Evolutionary conservation across 192 early-diverging fungal genomes (phyloP), one percentile per base, ranked within the genome.

Genomic region (Coemansia sp.): DNA sequence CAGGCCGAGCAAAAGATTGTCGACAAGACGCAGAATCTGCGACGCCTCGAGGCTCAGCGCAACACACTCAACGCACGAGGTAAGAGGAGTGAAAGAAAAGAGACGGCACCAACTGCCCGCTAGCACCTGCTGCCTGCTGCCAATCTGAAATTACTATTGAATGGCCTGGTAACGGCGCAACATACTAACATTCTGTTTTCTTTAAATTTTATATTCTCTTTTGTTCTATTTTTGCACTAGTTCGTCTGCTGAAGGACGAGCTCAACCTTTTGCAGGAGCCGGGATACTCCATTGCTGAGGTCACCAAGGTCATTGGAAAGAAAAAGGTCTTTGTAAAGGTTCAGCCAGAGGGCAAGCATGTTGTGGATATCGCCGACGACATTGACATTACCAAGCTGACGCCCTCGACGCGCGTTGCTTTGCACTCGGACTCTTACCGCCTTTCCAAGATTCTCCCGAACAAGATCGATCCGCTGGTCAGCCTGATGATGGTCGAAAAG

Each of bases 401-500:
- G 32, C 90, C 95, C 23, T 94, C 94, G 29, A 85, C 93, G 53
- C 90, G 97, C 49, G 93, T 99, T 39, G 95, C 95, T 18, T 84
- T 99, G 48, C 90, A 92, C 52, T 85, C 86, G 55, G 97, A 99
- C 73, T 89, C 91, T 24, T 95, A 95, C 68, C 87, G 90, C 74
- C 86, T 99, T 49, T 88, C 94, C 84, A 95, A 95, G 83, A 87
- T 99, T 24, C 71, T 99, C 46, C 95, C 95, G 45, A 98, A 96
- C 83, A 95, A 98, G 68, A 88, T 99, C 54, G 97, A 99, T 73
- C 97, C 97, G n/a, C 85, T 99, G 42, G 97, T 99, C 20, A 92
- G 90, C n/a, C 85, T 99, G 55, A 99, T 99, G 97, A 99, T 98
- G 97, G 95, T 99, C 14, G 97, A 99, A 73, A 99, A 99, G 81